Base-by-base conservation (phyloP, 805 yeast species). In the Candida tammaniensis region DNA sequence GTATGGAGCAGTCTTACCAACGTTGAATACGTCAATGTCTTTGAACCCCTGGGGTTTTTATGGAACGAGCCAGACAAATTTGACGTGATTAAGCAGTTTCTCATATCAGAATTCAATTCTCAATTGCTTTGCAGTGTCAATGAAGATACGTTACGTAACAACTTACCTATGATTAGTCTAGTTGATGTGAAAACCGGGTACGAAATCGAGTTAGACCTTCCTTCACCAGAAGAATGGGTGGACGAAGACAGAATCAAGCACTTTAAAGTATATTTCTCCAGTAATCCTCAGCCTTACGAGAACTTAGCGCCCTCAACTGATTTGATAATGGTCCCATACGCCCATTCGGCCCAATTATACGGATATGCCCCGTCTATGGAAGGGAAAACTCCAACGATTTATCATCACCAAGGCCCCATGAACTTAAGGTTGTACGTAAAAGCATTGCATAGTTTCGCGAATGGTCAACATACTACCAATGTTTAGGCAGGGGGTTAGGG, bases 1-100 rank as follows among this genome's bases (percentile, higher is more conserved):
- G 38, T 51, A 9, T 61, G 65, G 67, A 43, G 50, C 27, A 36
- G 55, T 11, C 25, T 57, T 6, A 50, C 53, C 2, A 24, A 46
- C 13, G 36, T 56, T 6, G 34, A 32, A 2, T 38, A 24, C 9
- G 20, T 56, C 2, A 47, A 48, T 28, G 33, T 59, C 10, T 54
- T 48, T 35, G 64, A 59, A 33, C 32, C 30, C 14, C 23, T 23
- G 21, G 62, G 60, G 1, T 13, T 41, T 9, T 27, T 50, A 11
- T 57, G 62, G 61, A 35, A 42, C 16, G 35, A 16, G 31, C n/a
- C 31, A 24, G 23, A 27, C n/a, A 18, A 24, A 15, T 13, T 35
- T 11, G 34, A 30, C n/a, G 17, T 31, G 4, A 26, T 35, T 10
- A 35, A 15, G 16, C 35, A 35, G 11, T 30, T 35, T 17, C 26